Evolutionary conservation across 192 early-diverging fungal genomes (phyloP), one percentile per base, ranked within the genome.

Genomic region (Funneliformis mosseae): DNA sequence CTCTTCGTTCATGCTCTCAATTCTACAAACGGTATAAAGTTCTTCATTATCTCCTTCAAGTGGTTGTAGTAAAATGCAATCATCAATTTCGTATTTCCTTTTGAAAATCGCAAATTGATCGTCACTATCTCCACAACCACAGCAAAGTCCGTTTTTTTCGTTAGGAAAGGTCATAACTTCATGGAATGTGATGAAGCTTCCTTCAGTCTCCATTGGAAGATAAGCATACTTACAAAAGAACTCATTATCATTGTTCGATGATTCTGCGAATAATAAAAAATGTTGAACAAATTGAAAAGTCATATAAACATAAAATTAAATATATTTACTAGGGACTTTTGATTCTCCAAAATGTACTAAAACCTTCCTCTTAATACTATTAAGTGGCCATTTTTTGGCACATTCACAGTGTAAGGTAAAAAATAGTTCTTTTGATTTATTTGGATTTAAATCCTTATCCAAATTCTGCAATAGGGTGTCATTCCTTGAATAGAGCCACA

Each of bases 371-470:
- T 64, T 68, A n/a, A 78, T 78, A 18, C 16, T 27, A 41, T 28
- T 27, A 50, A 68, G 14, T 28, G 42, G 23, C 64, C 27, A n/a
- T 39, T 10, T n/a, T 69, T 43, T 43, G 3, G 48, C 8, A 38
- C 77, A 78, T 68, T 78, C 77, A 38, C 77, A 66, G 45, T 78
- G 63, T 18, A 21, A 42, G 9, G 77, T 50, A 41, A 78, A 69
- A 68, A 78, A 78, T 48, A 78, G 42, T 55, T 78, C 77, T 68
- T 62, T 61, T 38, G 23, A 38, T 5, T 59, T 60, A n/a, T 78
- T 59, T 5, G 64, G 12, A 39, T 23, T 8, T 1, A 21, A 27
- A 50, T 78, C 77, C 14, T 68, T 38, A 33, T 78, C 66, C 18
- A 78, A 27, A 48, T 78, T 66, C 9, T 28, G 18, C 8, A 78